Conservation (phyloP, 2,329 filamentous ascomycete genomes). For the Nemania abortiva region DNA sequence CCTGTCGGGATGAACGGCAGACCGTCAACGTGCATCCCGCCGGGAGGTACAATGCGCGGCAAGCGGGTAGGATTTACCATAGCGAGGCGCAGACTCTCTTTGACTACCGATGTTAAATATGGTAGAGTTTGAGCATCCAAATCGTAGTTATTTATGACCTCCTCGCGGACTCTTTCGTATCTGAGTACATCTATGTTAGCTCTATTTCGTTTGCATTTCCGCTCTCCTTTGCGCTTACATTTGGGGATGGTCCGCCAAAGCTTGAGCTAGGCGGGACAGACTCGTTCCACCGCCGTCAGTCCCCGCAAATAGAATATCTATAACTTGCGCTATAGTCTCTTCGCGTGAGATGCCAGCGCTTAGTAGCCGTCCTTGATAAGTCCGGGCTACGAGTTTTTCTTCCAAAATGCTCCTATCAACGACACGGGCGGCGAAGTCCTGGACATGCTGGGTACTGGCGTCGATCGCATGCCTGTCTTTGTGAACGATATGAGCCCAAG, state of each 20-base stretch:
- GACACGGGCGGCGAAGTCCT: conserved; percentile 4
- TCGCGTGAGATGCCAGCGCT: conserved; percentile 2
- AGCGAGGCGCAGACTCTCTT: conserved; percentile 8
- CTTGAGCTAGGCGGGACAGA: not conserved
- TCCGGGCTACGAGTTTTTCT: not conserved
- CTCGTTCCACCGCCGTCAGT: not conserved
- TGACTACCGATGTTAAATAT: conserved; percentile 14
- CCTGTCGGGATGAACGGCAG: conserved; percentile 13
- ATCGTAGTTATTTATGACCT: not conserved
- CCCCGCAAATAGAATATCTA: conserved; percentile 10
- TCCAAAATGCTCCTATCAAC: not conserved
- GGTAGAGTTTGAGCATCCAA: not conserved
- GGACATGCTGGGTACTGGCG: conserved; percentile 1
- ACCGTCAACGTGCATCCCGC: conserved; percentile 10
- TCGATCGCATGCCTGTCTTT: not conserved
- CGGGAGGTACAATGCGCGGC: conserved; percentile 10
- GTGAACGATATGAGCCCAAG: not conserved
- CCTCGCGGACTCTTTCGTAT: conserved; percentile 9
- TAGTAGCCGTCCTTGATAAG: conserved; percentile 5
- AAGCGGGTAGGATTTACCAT: conserved; percentile 3
- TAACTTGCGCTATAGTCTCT: conserved; percentile 8
- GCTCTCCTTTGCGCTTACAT: not conserved
- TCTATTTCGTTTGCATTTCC: not conserved
- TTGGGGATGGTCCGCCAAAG: conserved; percentile 2
- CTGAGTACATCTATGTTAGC: not conserved